A percentile compares a stretch with the other conserved stretches of the same genome.
phyloP scores from a whole-genome alignment of 441 rosid species.

The Croton setiger region DNA sequence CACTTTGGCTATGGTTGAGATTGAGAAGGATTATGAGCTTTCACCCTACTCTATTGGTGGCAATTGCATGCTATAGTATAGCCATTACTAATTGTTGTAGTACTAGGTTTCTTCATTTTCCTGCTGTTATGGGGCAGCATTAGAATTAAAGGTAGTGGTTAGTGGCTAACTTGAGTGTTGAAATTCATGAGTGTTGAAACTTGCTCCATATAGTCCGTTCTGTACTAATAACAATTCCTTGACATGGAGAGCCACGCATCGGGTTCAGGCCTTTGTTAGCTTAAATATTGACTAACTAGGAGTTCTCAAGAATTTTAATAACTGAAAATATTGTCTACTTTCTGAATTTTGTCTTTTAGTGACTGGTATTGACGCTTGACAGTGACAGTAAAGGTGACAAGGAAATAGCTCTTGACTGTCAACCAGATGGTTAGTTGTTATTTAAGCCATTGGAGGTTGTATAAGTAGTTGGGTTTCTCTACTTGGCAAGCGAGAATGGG shows the following conservation, averaged over 20 bases:
- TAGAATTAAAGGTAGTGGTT: background rate
- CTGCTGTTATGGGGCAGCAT: background rate
- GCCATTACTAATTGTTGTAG: background rate
- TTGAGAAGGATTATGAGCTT: conserved; percentile 3
- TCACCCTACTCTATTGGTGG: background rate
- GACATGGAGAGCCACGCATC: background rate
- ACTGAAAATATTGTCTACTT: background rate
- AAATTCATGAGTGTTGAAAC: background rate
- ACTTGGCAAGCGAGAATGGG: background rate
- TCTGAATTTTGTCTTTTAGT: conserved; percentile 2
- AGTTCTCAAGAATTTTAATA: background rate
- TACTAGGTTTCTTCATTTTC: background rate
- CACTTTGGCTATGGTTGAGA: conserved; percentile 10
- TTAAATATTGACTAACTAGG: background rate
- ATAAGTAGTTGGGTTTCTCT: background rate
- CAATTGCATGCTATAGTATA: background rate
- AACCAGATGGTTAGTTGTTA: background rate
- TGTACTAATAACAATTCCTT: background rate
- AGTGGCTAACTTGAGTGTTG: background rate
- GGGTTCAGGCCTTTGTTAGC: conserved; percentile 7
- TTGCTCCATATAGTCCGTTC: conserved; percentile 1
- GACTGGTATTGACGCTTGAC: background rate
- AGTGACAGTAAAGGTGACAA: background rate
- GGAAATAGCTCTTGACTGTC: background rate
- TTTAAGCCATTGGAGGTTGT: background rate